Conservation (phyloP, 805 yeast genomes). For the Candida boleticola region DNA sequence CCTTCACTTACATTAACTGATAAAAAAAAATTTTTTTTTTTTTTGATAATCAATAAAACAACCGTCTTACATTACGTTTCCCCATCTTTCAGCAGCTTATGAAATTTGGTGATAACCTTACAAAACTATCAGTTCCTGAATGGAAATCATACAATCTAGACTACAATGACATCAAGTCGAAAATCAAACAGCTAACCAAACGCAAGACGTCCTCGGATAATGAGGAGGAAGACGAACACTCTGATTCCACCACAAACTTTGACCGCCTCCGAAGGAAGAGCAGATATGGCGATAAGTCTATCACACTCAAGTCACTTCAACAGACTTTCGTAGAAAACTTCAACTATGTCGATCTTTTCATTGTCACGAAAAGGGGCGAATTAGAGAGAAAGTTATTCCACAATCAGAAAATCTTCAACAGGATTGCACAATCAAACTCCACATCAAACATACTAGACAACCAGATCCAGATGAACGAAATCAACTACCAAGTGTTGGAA, state of each 20-base stretch:
- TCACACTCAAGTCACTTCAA: conserved; percentile 34
- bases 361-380: conserved; percentile 67
- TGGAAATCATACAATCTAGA: conserved; percentile 85
- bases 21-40: no score
- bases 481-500: conserved; percentile 38
- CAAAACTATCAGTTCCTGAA: conserved; percentile 76
- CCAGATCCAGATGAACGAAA: conserved; percentile 21
- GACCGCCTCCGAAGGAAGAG: conserved; percentile 1
- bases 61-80: neutral
- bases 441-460: conserved; percentile 1
- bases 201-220: conserved; percentile 3
- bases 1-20: no score
- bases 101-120: conserved; percentile 85
- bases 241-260: conserved; percentile 1
- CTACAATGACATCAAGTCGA: conserved; percentile 70
- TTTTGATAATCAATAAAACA: neutral
- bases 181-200: conserved; percentile 58
- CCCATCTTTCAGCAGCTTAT: conserved; percentile 30
- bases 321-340: conserved; percentile 54
- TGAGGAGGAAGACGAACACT: neutral
- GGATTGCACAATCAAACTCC: conserved; percentile 4
- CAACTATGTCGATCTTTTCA: conserved; percentile 59
- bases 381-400: conserved; percentile 46
- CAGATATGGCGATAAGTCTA: conserved; percentile 12
- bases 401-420: conserved; percentile 16